Conservation (phyloP, 2,329 filamentous ascomycete genomes). For the Colletotrichum sp. region DNA sequence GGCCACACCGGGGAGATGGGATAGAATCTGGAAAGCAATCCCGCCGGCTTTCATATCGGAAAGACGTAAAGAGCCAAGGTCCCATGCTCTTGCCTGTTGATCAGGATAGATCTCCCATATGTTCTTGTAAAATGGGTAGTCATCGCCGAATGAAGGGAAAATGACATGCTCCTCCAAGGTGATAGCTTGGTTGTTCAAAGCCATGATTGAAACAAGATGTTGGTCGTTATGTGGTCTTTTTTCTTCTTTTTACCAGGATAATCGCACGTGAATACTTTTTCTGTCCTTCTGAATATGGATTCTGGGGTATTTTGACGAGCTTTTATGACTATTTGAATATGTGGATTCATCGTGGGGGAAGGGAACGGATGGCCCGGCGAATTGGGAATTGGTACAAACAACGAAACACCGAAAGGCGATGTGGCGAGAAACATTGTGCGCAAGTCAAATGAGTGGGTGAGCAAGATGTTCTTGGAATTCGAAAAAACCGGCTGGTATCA, state of each 20-base stretch:
- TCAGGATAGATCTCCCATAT: background rate
- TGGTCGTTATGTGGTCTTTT: background rate
- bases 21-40: background rate
- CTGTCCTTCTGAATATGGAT: background rate
- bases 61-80: background rate
- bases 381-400: fast-evolving
- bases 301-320: fast-evolving
- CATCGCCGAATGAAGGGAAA: background rate
- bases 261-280: fast-evolving
- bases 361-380: background rate
- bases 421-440: background rate
- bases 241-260: background rate
- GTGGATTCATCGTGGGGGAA: background rate
- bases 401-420: background rate
- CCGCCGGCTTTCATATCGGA: background rate
- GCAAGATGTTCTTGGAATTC: fast-evolving
- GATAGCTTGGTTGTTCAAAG: background rate
- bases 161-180: background rate
- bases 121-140: background rate
- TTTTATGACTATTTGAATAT: fast-evolving
- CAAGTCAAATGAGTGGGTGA: fast-evolving
- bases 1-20: fast-evolving
- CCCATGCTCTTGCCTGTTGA: background rate
- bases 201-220: background rate
- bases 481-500: fast-evolving